Evolutionary conservation across 139 green algal genomes (phyloP).

Genomic region (Asterochloris sp.): DNA sequence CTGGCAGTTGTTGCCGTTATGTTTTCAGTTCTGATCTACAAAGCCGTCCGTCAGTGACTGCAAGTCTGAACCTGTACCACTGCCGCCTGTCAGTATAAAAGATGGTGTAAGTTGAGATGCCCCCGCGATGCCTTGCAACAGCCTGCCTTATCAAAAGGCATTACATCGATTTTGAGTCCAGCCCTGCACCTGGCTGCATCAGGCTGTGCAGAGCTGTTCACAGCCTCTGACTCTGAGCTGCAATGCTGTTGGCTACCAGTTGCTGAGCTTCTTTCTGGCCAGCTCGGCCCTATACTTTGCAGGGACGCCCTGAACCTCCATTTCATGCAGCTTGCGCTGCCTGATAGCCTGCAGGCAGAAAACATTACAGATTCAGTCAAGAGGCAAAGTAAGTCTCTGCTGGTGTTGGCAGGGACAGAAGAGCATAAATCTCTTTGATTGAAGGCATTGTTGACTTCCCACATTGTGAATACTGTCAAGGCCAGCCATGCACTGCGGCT

Average conservation of each 20-base stretch:
- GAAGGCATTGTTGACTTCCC: not conserved
- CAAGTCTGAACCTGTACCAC: no score
- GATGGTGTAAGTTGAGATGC: no score
- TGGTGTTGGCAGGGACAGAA: no score
- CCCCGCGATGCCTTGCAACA: no score
- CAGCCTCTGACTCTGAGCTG: not conserved
- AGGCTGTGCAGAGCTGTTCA: not conserved
- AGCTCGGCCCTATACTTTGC: conserved; percentile 83
- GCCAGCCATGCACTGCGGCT: not conserved
- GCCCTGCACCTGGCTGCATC: no score
- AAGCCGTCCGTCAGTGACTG: no score
- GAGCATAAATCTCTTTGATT: not conserved
- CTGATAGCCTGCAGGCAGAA: conserved; percentile 19
- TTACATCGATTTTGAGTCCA: no score
- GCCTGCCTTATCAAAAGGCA: no score
- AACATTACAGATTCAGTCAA: not conserved
- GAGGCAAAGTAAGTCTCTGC: not conserved
- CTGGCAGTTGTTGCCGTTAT: no score
- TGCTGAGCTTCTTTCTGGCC: conserved; percentile 51
- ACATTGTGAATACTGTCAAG: not conserved
- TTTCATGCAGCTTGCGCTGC: conserved; percentile 69
- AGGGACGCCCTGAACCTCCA: conserved; percentile 66
- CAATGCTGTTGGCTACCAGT: conserved; percentile 17
- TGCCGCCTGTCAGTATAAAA: no score
- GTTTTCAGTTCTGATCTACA: no score